Conservation (phyloP, 1,284 basidiomycete species). For the Vanrija sp. region DNA sequence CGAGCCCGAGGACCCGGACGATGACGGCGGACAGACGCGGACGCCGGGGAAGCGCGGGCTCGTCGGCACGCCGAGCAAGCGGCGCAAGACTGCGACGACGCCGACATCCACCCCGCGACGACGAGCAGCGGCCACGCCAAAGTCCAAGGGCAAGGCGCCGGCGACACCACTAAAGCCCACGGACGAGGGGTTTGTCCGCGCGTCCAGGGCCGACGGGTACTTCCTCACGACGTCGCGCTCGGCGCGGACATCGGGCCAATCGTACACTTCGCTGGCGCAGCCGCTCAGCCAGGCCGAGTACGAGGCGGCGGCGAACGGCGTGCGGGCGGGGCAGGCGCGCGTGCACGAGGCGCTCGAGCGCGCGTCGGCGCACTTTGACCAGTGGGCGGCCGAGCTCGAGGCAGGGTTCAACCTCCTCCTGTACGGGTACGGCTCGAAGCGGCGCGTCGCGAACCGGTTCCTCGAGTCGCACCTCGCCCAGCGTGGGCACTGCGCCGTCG, state of each 20-base stretch:
- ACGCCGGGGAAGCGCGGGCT: conserved; percentile 6
- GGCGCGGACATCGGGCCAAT: conserved; percentile 66
- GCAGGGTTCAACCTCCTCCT: conserved; percentile 80
- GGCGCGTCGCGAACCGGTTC: conserved; percentile 67
- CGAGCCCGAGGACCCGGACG: conserved; percentile 22
- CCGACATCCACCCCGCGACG: conserved; percentile 14
- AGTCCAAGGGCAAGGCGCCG: conserved; percentile 10
- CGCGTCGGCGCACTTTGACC: conserved; percentile 21
- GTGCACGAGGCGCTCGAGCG: conserved; percentile 27
- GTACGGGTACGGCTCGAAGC: conserved; percentile 83
- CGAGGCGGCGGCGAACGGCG: conserved; percentile 21
- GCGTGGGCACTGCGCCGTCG: conserved; percentile 67
- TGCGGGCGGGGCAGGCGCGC: conserved; percentile 10
- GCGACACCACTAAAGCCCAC: conserved; percentile 12
- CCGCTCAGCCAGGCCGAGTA: conserved; percentile 52
- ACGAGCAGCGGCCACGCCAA: conserved; percentile 18
- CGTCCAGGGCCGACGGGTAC: conserved; percentile 69
- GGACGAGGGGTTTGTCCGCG: conserved; percentile 41
- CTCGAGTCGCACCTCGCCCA: conserved; percentile 57
- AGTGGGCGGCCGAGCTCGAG: conserved; percentile 66
- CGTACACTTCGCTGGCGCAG: conserved; percentile 67
- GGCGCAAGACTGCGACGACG: conserved; percentile 26
- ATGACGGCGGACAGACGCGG: conserved; percentile 17
- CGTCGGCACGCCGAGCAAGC: conserved; percentile 22
- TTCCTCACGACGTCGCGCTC: conserved; percentile 61